Base-by-base conservation (phyloP, 176 grass and related monocot genomes). In the Phoenix roebelenii region DNA sequence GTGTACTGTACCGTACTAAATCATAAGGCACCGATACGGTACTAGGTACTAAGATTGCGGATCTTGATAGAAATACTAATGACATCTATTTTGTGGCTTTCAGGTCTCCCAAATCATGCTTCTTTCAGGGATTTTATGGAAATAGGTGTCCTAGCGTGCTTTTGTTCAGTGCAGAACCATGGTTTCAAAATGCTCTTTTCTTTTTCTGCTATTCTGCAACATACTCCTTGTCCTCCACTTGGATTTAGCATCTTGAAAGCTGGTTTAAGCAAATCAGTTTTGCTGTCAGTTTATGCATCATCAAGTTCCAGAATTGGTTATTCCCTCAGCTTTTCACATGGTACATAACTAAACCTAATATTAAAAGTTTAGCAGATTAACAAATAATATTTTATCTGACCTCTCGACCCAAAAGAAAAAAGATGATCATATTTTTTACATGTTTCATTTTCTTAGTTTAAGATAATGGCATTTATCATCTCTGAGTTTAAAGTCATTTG, bases 101-200 rank as follows among this genome's bases (percentile, higher is more conserved):
- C 83, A 96, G 92, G 92, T 16, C 66, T 96, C 18, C 78, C 80
- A 20, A 79, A 73, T 65, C 70, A 90, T 80, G 75, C 80, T 64
- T 77, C 69, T 58, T 72, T 67, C 61, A 85, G 66, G 70, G 86
- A 90, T 59, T 90, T 96, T 49, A 16, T 90, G 63, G 64, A 96
- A 75, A 96, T 96, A 20, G 92, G 92, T 16, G 78, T 83, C 62
- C 73, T 96, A 49, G 61, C 85, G 55, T 90, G 92, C 78, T 96
- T 96, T 59, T 96, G 86, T 75, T 86, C 92, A 50, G 85, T 96
- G 53, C 92, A 96, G 57, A 96, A 77, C 72, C 86, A 96, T 88
- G 92, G 92, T 65, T 90, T 87, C 76, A 84, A 96, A 71, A 96
- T 96, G 83, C 92, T 96, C 65, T 77, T 84, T 73, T 83, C 92